Percentiles rank a stretch among this genome's conserved stretches.
phyloP scores from a whole-genome alignment of 345 rosid species.

The Eucalyptus regnans region DNA sequence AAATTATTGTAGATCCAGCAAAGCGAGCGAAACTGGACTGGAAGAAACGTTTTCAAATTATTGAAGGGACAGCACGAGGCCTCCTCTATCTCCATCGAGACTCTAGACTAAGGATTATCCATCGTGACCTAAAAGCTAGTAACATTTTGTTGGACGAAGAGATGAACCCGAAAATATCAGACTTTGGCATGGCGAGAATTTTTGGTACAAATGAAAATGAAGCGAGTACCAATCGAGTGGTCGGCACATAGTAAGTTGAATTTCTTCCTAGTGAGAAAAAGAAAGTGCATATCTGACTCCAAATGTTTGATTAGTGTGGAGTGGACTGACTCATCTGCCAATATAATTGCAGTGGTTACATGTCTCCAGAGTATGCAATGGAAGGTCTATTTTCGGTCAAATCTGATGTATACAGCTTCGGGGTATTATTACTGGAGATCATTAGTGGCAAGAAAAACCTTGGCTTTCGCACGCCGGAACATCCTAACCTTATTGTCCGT shows the following conservation, averaged over 20 bases:
- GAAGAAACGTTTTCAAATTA: slow-evolving; percentile 6
- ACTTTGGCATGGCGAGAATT: slow-evolving; percentile 27
- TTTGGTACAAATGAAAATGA: not conserved
- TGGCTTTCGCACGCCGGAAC: slow-evolving; percentile 25
- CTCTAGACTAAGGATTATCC: slow-evolving; percentile 15
- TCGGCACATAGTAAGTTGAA: slow-evolving; percentile 5
- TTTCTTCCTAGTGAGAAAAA: not conserved
- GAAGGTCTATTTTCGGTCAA: slow-evolving; percentile 65
- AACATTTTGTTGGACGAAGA: slow-evolving; percentile 11
- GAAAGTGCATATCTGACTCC: not conserved
- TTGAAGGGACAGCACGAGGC: slow-evolving; percentile 19
- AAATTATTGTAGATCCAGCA: slow-evolving; percentile 2
- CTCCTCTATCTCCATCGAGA: slow-evolving; percentile 24
- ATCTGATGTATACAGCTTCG: slow-evolving; percentile 72
- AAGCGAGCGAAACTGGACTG: slow-evolving; percentile 1
- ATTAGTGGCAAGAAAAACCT: slow-evolving; percentile 48
- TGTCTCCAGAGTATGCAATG: slow-evolving; percentile 83
- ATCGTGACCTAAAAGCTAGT: slow-evolving; percentile 18
- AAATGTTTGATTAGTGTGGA: not conserved
- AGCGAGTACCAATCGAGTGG: slow-evolving; percentile 5
- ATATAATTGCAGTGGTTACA: slow-evolving; percentile 40
- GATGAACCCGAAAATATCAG: slow-evolving; percentile 23
- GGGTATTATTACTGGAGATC: slow-evolving; percentile 58
- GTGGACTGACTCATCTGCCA: not conserved
- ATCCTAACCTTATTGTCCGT: slow-evolving; percentile 31